A percentile compares a stretch with the other conserved stretches of the same genome.
These are phyloP conservation scores for Linderniella brevidens DNA, from an alignment of 257 asterid genomes.

Conservation along the genomic window DNA sequence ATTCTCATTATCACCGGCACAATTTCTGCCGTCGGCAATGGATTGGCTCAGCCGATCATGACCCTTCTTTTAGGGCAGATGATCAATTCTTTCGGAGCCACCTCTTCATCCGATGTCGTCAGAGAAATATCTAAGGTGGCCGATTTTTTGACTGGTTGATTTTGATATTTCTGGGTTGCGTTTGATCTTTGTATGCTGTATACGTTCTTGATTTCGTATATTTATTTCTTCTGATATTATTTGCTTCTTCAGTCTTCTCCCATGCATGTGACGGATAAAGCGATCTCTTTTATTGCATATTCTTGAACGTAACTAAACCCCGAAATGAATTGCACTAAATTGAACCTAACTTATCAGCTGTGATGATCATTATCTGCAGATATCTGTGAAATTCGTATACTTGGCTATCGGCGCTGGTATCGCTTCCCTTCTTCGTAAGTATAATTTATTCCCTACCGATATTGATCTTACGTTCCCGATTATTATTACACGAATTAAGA, in stretches of 20 bases:
- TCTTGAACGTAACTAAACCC: too few species aligned
- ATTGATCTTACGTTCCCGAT: not conserved
- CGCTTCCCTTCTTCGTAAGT: conserved; percentile 60
- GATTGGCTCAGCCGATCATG: conserved; percentile 57
- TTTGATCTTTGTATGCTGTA: too few species aligned
- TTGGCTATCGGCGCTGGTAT: conserved; percentile 57
- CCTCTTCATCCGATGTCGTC: conserved; percentile 14
- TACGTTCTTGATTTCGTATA: too few species aligned
- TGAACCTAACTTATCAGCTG: too few species aligned
- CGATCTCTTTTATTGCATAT: too few species aligned
- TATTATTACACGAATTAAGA: too few species aligned
- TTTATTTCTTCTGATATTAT: too few species aligned
- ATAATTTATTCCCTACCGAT: not conserved
- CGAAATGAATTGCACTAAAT: too few species aligned
- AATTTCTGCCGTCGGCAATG: conserved; percentile 52
- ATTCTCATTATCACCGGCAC: conserved; percentile 53
- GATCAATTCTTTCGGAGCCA: conserved; percentile 47
- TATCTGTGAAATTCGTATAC: conserved; percentile 46
- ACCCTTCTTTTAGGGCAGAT: conserved; percentile 57
- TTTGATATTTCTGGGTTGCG: too few species aligned
- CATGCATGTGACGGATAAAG: too few species aligned
- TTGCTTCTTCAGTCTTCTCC: too few species aligned
- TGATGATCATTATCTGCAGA: conserved; percentile 13
- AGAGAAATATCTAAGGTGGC: conserved; percentile 37
- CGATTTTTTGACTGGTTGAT: too few species aligned